These are phyloP conservation scores for Aegle marmelos DNA, from an alignment of 345 rosid species.

Conservation along the genomic window DNA sequence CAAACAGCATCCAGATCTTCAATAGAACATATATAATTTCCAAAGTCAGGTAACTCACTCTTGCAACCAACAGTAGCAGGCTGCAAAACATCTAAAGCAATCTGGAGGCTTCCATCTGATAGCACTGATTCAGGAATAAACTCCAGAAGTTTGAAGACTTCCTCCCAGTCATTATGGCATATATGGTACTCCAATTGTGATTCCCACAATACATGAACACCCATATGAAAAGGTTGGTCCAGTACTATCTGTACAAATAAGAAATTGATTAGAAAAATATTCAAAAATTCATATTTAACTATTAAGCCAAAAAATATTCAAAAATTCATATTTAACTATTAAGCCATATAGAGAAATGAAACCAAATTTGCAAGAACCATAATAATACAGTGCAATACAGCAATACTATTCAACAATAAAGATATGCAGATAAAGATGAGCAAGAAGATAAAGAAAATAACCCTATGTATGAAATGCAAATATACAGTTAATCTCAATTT, in stretches of 20 bases:
- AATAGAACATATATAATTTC: slow-evolving; percentile 57
- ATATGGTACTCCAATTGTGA: slow-evolving; percentile 86
- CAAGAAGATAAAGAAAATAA: not conserved
- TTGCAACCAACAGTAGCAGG: slow-evolving; percentile 38
- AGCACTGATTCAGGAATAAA: slow-evolving; percentile 65
- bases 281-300: not conserved
- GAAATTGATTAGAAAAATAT: slow-evolving; percentile 4
- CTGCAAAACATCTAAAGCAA: slow-evolving; percentile 61
- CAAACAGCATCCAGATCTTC: slow-evolving; percentile 79
- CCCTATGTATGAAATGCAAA: not conserved
- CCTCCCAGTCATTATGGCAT: slow-evolving; percentile 93
- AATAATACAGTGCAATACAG: not conserved
- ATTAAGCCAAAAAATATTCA: not conserved
- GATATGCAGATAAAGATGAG: not conserved
- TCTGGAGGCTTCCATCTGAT: slow-evolving; percentile 71
- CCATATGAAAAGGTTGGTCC: slow-evolving; percentile 95
- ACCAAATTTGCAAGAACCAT: not conserved
- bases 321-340: not conserved
- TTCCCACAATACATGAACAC: slow-evolving; percentile 91
- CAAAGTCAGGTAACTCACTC: slow-evolving; percentile 39
- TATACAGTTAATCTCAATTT: not conserved
- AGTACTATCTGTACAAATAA: slow-evolving; percentile 68
- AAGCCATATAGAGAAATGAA: not conserved
- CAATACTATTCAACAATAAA: not conserved
- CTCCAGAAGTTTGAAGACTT: slow-evolving; percentile 74